Percentiles rank a stretch among this genome's conserved stretches.
Conservation (phyloP, 176 grass and related monocot genomes). For the Oryza longistaminata region DNA sequence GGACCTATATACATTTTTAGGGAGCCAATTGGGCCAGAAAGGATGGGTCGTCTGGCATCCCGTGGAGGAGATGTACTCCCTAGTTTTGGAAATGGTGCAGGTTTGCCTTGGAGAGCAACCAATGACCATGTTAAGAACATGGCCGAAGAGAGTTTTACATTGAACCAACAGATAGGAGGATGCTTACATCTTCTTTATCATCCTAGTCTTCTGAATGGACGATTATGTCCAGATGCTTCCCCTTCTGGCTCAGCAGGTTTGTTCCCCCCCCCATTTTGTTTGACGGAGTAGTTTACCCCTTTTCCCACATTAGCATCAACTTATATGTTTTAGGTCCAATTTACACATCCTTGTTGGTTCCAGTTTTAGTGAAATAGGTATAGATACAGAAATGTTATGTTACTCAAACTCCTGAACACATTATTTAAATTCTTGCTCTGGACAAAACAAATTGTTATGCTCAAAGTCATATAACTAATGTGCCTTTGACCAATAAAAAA, state of each 20-base stretch:
- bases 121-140: conserved; percentile 64
- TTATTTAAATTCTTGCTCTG: neutral
- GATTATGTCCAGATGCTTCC: conserved; percentile 94
- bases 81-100: conserved; percentile 93
- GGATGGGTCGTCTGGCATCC: conserved; percentile 68
- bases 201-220: conserved; percentile 75
- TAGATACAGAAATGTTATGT: conserved; percentile 21
- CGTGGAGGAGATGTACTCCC: conserved; percentile 79
- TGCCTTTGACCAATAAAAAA: neutral
- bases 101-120: conserved; percentile 78
- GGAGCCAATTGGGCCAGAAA: conserved; percentile 85
- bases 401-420: neutral
- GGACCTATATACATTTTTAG: conserved; percentile 97
- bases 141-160: conserved; percentile 61
- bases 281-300: neutral
- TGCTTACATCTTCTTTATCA: conserved; percentile 92
- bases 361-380: conserved; percentile 26
- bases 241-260: conserved; percentile 94
- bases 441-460: conserved; percentile 5
- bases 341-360: neutral
- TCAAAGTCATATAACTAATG: neutral
- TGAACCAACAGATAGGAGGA: conserved; percentile 73
- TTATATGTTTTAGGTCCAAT: conserved; percentile 20
- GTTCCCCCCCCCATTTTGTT: neutral
- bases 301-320: conserved; percentile 1